Percentiles rank a stretch among this genome's conserved stretches.
These are phyloP conservation scores for Neonectria neomacrospora DNA, from an alignment of 2,329 filamentous ascomycete genomes.

Conservation along the genomic window DNA sequence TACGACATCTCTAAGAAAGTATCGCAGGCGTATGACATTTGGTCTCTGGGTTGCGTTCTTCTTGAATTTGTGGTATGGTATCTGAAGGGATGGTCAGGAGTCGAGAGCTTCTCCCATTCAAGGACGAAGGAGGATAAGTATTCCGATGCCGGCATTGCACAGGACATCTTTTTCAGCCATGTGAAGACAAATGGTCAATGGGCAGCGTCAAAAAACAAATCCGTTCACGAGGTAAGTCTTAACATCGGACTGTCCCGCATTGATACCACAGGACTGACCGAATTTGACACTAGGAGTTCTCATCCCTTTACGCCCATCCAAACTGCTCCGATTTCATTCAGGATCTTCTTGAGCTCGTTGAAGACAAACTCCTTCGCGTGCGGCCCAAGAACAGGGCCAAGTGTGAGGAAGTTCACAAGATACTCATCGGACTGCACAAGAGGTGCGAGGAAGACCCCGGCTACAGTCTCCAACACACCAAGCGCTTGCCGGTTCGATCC, in stretches of 20 bases:
- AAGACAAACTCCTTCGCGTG: not conserved
- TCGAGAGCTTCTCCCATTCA: not conserved
- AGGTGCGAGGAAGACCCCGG: not conserved
- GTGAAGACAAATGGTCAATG: not conserved
- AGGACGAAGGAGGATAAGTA: not conserved
- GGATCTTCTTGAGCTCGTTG: not conserved
- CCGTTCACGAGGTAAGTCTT: not conserved
- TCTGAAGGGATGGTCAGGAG: not conserved
- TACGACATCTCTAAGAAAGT: not conserved
- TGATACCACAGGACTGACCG: not conserved
- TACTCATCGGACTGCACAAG: not conserved
- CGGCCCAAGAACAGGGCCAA: not conserved
- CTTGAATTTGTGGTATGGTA: constrained; percentile 23
- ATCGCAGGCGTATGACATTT: constrained; percentile 20
- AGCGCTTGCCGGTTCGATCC: not conserved
- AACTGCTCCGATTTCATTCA: not conserved
- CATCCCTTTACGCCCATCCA: not conserved
- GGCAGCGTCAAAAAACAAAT: not conserved
- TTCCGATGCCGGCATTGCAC: too few species aligned
- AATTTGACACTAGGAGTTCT: not conserved
- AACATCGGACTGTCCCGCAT: not conserved
- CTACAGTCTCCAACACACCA: not conserved
- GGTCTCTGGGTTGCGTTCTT: constrained; percentile 22
- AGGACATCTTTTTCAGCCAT: not conserved
- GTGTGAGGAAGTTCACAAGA: not conserved